Evolutionary conservation across 352 stramenopile genomes (phyloP).

Genomic region (Phytophthora constricta): DNA sequence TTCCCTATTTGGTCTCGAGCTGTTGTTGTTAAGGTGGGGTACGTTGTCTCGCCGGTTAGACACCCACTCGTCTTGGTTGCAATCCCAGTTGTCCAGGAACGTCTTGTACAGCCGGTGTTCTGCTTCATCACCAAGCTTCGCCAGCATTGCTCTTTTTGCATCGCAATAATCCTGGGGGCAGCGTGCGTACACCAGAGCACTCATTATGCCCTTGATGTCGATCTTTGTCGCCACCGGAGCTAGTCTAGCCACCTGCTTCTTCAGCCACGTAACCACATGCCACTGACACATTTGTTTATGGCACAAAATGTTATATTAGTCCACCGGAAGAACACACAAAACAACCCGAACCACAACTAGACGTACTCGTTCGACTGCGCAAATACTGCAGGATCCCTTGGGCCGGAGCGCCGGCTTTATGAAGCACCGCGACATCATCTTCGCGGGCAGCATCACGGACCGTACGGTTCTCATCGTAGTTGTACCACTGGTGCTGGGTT

Average conservation of each 20-base stretch:
- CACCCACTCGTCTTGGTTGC: background rate
- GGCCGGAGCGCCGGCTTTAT: background rate
- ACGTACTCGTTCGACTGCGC: background rate
- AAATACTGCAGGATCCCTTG: background rate
- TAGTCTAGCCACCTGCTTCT: background rate
- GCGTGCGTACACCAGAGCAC: constrained; percentile 1
- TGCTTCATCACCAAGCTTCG: background rate
- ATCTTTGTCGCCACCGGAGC: background rate
- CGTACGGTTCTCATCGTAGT: background rate
- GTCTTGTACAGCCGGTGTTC: background rate
- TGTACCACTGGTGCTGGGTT: background rate
- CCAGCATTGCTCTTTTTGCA: background rate
- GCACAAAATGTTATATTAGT: background rate
- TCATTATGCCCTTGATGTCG: constrained; percentile 3
- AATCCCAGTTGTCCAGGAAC: constrained; percentile 2
- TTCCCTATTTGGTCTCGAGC: constrained; percentile 1
- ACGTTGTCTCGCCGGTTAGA: background rate
- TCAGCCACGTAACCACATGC: constrained; percentile 22
- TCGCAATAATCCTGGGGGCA: background rate
- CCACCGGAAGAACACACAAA: background rate
- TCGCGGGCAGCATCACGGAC: background rate
- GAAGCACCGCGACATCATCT: background rate
- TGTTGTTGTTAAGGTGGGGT: constrained; percentile 6
- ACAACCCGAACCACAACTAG: background rate
- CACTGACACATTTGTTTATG: constrained; percentile 11